These are phyloP conservation scores for Aciculosporium take DNA, from an alignment of 2,329 filamentous ascomycete species.

Conservation along the genomic window DNA sequence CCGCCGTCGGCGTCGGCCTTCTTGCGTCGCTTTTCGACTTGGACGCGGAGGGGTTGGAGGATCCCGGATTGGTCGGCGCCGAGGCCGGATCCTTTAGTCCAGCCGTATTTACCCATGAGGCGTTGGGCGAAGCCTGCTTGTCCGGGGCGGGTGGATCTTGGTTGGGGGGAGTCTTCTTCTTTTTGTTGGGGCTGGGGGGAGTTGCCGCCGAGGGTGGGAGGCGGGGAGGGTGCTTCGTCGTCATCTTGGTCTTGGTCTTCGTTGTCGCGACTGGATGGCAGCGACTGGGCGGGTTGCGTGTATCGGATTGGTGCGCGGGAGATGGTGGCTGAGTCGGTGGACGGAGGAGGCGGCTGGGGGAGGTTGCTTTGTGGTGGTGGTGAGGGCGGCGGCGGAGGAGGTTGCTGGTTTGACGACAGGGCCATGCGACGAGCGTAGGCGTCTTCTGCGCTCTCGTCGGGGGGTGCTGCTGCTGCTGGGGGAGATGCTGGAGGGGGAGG, in stretches of 20 bases:
- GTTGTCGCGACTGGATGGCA: conserved; percentile 19
- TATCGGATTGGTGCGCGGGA: conserved; percentile 70
- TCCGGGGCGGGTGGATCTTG: conserved; percentile 54
- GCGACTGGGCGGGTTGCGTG: conserved; percentile 16
- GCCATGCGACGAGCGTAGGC: conserved; percentile 50
- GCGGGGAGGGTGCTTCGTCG: conserved; percentile 25
- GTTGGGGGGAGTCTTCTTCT: conserved; percentile 23
- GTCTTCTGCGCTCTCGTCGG: conserved; percentile 54
- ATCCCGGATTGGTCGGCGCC: conserved; percentile 76
- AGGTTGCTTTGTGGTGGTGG: conserved; percentile 14
- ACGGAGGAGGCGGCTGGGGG: conserved; percentile 25
- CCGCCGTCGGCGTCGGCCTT: conserved; percentile 65
- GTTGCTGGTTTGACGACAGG: conserved; percentile 32
- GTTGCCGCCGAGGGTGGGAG: conserved; percentile 33
- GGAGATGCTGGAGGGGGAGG: conserved; percentile 36
- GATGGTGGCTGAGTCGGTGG: conserved; percentile 44
- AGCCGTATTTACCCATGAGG: conserved; percentile 87
- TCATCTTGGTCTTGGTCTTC: too few species aligned
- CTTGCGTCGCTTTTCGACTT: conserved; percentile 77
- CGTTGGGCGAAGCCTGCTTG: conserved; percentile 76
- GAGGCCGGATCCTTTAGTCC: conserved; percentile 75
- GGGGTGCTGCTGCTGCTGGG: conserved; percentile 29
- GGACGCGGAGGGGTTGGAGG: conserved; percentile 64
- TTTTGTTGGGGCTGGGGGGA: conserved; percentile 10
- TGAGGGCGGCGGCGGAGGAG: conserved; percentile 19